phyloP scores from a whole-genome alignment of 306 rosid genomes.

The Vigna trinervia region DNA sequence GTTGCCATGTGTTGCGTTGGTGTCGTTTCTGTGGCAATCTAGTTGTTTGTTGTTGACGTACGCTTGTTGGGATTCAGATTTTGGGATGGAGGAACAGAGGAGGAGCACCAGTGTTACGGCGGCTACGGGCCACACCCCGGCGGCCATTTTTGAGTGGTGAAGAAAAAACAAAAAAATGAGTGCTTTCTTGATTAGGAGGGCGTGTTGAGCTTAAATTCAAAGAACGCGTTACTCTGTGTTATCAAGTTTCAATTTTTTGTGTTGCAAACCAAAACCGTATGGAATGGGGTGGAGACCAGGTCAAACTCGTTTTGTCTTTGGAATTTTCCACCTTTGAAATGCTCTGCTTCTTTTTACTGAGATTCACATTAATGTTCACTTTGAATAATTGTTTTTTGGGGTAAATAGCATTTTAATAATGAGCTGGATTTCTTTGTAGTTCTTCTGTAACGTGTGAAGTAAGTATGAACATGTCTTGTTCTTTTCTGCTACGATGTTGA shows the following conservation, averaged over 20 bases:
- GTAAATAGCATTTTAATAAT: not conserved
- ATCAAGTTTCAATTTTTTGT: not conserved
- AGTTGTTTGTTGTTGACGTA: constrained; percentile 71
- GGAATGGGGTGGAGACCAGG: not conserved
- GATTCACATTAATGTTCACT: not conserved
- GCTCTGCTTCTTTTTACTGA: not conserved
- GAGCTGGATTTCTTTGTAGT: not conserved
- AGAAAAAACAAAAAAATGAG: not conserved
- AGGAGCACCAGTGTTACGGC: not conserved
- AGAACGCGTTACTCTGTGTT: constrained; percentile 11
- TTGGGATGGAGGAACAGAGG: not conserved
- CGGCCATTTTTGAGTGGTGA: constrained; percentile 1
- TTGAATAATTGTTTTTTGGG: not conserved
- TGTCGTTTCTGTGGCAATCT: constrained; percentile 18
- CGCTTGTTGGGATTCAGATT: constrained; percentile 51
- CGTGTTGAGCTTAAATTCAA: not conserved
- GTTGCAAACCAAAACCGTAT: not conserved
- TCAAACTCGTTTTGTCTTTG: constrained; percentile 26
- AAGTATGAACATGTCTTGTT: not conserved
- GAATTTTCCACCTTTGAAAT: not conserved
- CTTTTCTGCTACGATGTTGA: not conserved
- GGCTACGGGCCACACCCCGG: not conserved
- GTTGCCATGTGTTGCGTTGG: constrained; percentile 49
- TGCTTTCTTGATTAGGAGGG: not conserved
- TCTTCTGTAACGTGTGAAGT: not conserved